Base-by-base conservation (phyloP, 106 monocot genomes). In the Cymbidium sinense region DNA sequence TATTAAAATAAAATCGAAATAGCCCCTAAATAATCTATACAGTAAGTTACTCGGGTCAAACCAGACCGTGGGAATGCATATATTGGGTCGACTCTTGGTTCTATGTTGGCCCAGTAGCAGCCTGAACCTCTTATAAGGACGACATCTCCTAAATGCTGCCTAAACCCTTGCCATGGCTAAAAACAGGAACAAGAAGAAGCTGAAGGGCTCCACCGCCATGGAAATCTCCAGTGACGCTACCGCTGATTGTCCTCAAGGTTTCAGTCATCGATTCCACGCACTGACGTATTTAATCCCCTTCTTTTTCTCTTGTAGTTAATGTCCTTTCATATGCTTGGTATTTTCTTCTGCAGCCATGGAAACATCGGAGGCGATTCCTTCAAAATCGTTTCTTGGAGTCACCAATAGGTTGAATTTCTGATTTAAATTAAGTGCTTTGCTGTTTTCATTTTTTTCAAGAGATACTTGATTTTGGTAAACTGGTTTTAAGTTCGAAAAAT, bases 141-240 rank as follows among this genome's bases (percentile, higher is more conserved):
- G n/a, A n/a, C n/a, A n/a, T n/a, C n/a, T n/a, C n/a, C n/a, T n/a
- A n/a, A n/a, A n/a, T n/a, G n/a, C n/a, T n/a, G n/a, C n/a, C n/a
- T n/a, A 71, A 71, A 79, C 51, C 34, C 69, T 39, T 34, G 34
- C 79, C 28, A 81, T 81, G 81, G 81, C 75, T 10, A 81, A 81
- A 43, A 75, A 75, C 65, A 37, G 75, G 73, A 80, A 74, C 73
- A 80, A 64, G 80, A 80, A 72, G 79, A 71, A 79, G 74, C 55
- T 36, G 8, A 79, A 65, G 31, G 44, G 65, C 65, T 39, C 4
- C 8, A 54, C 19, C 1, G 64, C 81, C 28, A 81, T 81, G 81
- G 75, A 81, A 10, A 75, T 50, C 43, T 75, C 81, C 20, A 28
- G 27, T 18, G 81, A 81, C n/a, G 33, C 28, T 29, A 17, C 43